Conservation (phyloP, 2,329 filamentous ascomycete species). For the Tolypocladium cylindrosporum region DNA sequence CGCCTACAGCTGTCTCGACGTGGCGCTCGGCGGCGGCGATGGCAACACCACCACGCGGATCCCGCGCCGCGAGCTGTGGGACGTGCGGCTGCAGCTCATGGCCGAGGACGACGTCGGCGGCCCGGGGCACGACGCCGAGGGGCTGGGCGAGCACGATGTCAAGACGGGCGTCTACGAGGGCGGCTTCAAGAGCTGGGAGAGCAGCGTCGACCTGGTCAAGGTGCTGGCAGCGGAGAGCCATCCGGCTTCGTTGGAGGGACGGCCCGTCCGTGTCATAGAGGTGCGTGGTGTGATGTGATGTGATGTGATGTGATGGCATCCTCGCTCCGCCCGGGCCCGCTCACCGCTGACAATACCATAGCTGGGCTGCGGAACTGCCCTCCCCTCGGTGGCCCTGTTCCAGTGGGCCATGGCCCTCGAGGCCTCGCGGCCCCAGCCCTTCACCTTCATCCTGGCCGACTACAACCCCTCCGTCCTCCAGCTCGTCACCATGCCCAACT, state of each 20-base stretch:
- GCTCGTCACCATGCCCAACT: conserved; percentile 70
- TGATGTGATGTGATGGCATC: neutral
- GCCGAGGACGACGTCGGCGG: conserved; percentile 52
- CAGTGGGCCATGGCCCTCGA: conserved; percentile 40
- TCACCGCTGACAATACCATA: conserved; percentile 21
- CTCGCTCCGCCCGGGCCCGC: neutral
- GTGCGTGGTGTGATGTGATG: conserved; percentile 24
- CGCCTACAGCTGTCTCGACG: conserved; percentile 52
- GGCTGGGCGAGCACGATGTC: conserved; percentile 61
- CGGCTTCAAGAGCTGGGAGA: conserved; percentile 86
- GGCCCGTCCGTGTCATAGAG: conserved; percentile 40
- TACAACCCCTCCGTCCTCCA: conserved; percentile 72
- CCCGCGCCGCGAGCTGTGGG: conserved; percentile 70
- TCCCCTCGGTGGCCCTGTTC: conserved; percentile 64
- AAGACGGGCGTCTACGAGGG: conserved; percentile 78
- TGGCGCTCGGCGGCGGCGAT: conserved; percentile 41
- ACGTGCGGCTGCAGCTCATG: conserved; percentile 73
- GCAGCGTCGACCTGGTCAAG: conserved; percentile 68
- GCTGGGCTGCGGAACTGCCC: conserved; percentile 70
- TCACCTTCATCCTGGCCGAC: conserved; percentile 62
- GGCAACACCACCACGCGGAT: conserved; percentile 40
- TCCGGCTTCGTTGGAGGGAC: conserved; percentile 17
- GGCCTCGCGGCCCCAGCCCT: conserved; percentile 11
- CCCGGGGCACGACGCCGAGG: conserved; percentile 25
- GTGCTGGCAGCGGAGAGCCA: conserved; percentile 40